Percentiles rank a stretch among this genome's conserved stretches.
Conservation (phyloP, 2,329 filamentous ascomycete species). For the Ceratocystis lukuohia region DNA sequence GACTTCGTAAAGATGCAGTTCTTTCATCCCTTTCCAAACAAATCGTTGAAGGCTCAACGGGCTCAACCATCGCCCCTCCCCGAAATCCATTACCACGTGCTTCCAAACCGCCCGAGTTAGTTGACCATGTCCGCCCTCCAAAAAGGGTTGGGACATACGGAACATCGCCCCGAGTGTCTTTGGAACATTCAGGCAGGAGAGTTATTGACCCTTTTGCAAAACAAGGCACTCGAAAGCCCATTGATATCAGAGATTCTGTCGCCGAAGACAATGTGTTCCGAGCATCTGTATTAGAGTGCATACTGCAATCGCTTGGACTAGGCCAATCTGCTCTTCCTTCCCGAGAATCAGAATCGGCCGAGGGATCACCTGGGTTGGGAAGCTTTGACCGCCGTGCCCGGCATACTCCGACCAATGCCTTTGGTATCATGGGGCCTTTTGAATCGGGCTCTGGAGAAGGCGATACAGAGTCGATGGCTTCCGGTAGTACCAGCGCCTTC, state of each 20-base stretch:
- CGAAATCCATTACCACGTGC: constrained; percentile 22
- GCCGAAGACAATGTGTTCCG: constrained; percentile 85
- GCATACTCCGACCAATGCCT: constrained; percentile 49
- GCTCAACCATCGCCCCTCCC: constrained; percentile 30
- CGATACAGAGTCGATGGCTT: constrained; percentile 75
- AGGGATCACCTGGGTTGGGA: constrained; percentile 65
- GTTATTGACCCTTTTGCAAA: constrained; percentile 19
- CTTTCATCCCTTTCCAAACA: constrained; percentile 50
- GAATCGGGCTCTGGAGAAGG: constrained; percentile 59
- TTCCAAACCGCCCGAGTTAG: not conserved
- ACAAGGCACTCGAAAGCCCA: constrained; percentile 21
- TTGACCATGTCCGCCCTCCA: not conserved
- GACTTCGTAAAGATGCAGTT: constrained; percentile 65
- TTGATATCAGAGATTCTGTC: constrained; percentile 63
- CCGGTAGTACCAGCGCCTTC: constrained; percentile 48
- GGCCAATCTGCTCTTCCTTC: constrained; percentile 52
- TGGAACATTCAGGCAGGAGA: constrained; percentile 10
- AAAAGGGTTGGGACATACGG: constrained; percentile 13
- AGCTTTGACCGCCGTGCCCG: constrained; percentile 26
- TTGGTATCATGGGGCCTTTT: constrained; percentile 79
- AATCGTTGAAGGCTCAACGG: constrained; percentile 31
- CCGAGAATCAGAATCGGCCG: constrained; percentile 58
- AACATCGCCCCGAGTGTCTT: constrained; percentile 10
- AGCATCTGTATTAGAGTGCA: constrained; percentile 82
- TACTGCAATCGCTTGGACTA: constrained; percentile 85